These are phyloP conservation scores for Solioccasus polychromus DNA, from an alignment of 768 basidiomycete species.

Conservation along the genomic window DNA sequence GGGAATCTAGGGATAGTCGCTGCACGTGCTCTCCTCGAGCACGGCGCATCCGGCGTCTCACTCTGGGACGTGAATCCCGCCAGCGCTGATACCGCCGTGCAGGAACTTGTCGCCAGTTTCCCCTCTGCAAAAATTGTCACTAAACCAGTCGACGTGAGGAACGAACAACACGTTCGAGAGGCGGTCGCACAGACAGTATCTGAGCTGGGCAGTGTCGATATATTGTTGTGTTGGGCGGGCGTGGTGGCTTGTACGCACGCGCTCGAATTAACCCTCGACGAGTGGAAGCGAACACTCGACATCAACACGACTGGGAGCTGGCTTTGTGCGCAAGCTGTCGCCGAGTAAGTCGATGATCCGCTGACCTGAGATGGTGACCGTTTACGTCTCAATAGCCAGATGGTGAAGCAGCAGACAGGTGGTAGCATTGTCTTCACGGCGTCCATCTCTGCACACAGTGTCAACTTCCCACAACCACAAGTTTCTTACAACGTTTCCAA, in stretches of 20 bases:
- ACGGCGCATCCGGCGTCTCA: slow-evolving; percentile 34
- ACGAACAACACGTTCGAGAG: slow-evolving; percentile 23
- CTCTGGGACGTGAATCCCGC: slow-evolving; percentile 25
- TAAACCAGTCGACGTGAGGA: slow-evolving; percentile 34
- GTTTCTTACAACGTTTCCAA: slow-evolving; percentile 43
- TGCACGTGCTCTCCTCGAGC: slow-evolving; percentile 42
- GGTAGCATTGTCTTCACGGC: slow-evolving; percentile 43
- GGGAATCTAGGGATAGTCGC: slow-evolving; percentile 38
- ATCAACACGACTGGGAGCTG: slow-evolving; percentile 45
- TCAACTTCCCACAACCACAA: slow-evolving; percentile 43
- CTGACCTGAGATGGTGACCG: neutral
- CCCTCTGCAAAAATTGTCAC: slow-evolving; percentile 33
- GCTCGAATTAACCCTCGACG: slow-evolving; percentile 28
- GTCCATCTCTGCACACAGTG: slow-evolving; percentile 41
- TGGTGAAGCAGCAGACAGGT: slow-evolving; percentile 40
- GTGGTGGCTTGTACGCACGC: slow-evolving; percentile 36
- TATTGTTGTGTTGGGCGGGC: slow-evolving; percentile 44
- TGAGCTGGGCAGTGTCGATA: slow-evolving; percentile 33
- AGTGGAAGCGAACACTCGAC: slow-evolving; percentile 40
- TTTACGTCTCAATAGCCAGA: slow-evolving; percentile 30
- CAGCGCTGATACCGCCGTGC: slow-evolving; percentile 4
- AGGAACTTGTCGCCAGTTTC: slow-evolving; percentile 22
- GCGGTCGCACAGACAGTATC: slow-evolving; percentile 25
- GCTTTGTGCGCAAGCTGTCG: slow-evolving; percentile 42
- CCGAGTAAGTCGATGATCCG: slow-evolving; percentile 27